Base-by-base conservation (phyloP, 345 rosid species). In the Citrus hindsii region DNA sequence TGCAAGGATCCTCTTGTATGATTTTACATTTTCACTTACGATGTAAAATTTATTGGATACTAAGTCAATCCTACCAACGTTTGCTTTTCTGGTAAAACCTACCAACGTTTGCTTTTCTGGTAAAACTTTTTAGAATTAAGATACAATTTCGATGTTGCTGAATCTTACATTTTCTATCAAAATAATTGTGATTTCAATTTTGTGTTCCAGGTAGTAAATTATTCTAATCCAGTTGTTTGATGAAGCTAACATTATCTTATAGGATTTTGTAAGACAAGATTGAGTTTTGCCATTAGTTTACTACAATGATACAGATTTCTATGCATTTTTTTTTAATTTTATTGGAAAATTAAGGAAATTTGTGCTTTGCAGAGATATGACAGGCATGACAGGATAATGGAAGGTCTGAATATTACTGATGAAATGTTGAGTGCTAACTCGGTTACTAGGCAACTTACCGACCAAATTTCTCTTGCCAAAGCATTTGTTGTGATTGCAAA, bases 391-490 rank as follows among this genome's bases (percentile, higher is more conserved):
- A 93, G 84, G 82, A 59, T 86, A 59, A 66, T 84, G 77, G 94
- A 92, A 79, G 91, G 91, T 56, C 80, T 92, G 77, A 93, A 92
- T 86, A 82, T 95, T 75, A 95, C 95, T 0, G 95, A 92, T 55
- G 98, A 95, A 84, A 88, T 95, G 94, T 59, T 93, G 78, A 93
- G 86, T 78, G 87, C 92, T 18, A 85, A 86, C 68, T 95, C 98
- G 0, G 87, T 92, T 70, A 87, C 95, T 72, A 92, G 98, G 72
- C 98, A 95, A 85, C 85, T 95, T 19, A 90, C 87, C 9, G 98
- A 95, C 75, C 98, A 95, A 82, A 95, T 95, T 55, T 84, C 93
- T 76, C 95, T 95, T 67, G 98, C 98, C 64, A 93, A 95, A 85
- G 92, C 95, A 32, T 89, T 93, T 77, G 94, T 94, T 24, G 97